Conservation (phyloP, 2,329 filamentous ascomycete genomes). For the Coniochaeta sp. region DNA sequence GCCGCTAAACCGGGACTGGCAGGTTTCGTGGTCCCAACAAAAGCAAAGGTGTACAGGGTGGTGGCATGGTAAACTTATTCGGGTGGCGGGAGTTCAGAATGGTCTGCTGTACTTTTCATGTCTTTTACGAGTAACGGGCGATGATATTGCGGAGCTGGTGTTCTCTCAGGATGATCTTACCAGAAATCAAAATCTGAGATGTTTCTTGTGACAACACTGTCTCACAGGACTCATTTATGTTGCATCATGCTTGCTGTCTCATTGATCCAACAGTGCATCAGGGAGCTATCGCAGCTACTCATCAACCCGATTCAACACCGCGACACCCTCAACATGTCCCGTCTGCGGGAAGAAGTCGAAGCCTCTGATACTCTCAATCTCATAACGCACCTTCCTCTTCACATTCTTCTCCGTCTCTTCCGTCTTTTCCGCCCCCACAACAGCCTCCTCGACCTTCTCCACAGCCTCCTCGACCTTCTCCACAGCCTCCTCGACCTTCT, state of each 20-base stretch:
- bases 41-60: background rate
- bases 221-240: background rate
- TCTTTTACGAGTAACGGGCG: background rate
- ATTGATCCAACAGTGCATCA: background rate
- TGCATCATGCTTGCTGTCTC: background rate
- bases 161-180: background rate
- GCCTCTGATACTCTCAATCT: constrained; percentile 82
- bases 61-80: background rate
- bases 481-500: background rate
- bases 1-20: constrained; percentile 35
- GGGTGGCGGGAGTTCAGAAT: background rate
- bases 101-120: background rate
- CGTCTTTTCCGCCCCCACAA: constrained; percentile 10
- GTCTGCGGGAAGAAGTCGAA: constrained; percentile 98
- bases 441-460: too few species aligned
- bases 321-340: constrained; percentile 61
- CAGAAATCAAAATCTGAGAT: too few species aligned
- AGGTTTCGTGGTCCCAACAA: background rate
- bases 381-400: constrained; percentile 49
- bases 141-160: background rate
- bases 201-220: background rate
- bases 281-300: constrained; percentile 6
- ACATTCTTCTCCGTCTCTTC: constrained; percentile 19
- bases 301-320: constrained; percentile 53
- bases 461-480: too few species aligned